Evolutionary conservation across 768 basidiomycete species (phyloP).

Genomic region (Tricholoma sp.): DNA sequence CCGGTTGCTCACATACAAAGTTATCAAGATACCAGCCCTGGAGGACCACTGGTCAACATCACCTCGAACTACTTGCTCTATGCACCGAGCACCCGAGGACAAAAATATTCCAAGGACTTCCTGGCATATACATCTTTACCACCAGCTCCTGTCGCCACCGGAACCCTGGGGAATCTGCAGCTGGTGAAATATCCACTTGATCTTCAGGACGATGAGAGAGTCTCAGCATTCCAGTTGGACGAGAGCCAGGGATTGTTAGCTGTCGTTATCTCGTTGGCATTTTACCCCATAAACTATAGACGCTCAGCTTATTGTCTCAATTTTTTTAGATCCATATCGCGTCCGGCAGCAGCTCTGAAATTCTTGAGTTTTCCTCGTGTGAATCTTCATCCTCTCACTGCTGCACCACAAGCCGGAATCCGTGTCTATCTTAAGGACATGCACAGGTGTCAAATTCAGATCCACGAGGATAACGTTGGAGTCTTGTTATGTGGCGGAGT

Average conservation of each 20-base stretch:
- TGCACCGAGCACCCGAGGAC: neutral
- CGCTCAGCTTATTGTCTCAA: neutral
- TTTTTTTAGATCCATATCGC: neutral
- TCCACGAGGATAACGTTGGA: neutral
- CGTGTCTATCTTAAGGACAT: neutral
- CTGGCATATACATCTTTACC: neutral
- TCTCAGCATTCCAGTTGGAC: neutral
- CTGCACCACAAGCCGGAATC: neutral
- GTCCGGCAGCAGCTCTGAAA: neutral
- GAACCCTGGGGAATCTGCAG: neutral
- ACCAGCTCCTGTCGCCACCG: neutral
- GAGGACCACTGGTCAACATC: neutral
- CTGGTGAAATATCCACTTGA: neutral
- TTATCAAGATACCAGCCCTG: neutral
- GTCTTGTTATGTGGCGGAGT: neutral
- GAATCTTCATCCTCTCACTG: neutral
- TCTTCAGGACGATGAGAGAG: neutral
- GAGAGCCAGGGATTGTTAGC: neutral
- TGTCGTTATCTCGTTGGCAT: neutral
- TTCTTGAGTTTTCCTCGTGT: neutral
- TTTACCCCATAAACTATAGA: neutral
- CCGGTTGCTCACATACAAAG: neutral
- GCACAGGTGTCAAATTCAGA: neutral
- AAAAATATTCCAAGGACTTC: neutral
- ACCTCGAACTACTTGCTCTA: neutral